Percentiles rank a stretch among this genome's conserved stretches.
Evolutionary conservation across 306 rosid species (phyloP).

Genomic region (Alnus glutinosa): DNA sequence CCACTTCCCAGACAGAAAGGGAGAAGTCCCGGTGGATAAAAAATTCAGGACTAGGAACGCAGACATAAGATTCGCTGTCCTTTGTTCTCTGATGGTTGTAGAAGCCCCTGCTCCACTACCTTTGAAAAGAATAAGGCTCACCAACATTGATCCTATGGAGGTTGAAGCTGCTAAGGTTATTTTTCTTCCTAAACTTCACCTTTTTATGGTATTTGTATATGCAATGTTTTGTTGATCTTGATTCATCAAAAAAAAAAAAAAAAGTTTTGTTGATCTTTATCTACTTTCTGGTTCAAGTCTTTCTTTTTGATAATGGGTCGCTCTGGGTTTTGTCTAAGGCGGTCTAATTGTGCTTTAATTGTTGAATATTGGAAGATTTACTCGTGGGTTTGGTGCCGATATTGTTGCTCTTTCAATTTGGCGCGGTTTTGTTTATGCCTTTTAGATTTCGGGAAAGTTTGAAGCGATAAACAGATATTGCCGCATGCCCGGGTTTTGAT

Average conservation of each 20-base stretch:
- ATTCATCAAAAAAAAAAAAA: no score
- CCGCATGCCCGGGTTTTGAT: neutral
- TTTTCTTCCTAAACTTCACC: neutral
- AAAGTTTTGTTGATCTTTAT: neutral
- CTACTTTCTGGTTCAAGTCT: neutral
- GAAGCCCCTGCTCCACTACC: conserved; percentile 39
- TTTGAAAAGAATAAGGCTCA: conserved; percentile 59
- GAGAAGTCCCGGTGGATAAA: neutral
- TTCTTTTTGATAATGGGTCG: conserved; percentile 21
- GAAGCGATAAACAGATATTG: neutral
- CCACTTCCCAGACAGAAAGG: neutral
- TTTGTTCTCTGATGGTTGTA: conserved; percentile 48
- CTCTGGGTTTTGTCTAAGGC: conserved; percentile 40
- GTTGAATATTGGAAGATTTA: neutral
- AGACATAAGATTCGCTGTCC: neutral
- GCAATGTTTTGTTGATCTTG: no score
- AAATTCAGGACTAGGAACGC: neutral
- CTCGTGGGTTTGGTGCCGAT: conserved; percentile 20
- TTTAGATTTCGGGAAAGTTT: neutral
- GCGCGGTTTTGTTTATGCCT: neutral
- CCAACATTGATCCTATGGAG: conserved; percentile 53
- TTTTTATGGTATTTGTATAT: neutral
- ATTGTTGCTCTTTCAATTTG: neutral
- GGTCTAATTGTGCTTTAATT: neutral
- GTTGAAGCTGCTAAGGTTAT: conserved; percentile 51